Evolutionary conservation across 345 rosid species (phyloP), one percentile per base, ranked within the genome.

Genomic region (Salix udensis): DNA sequence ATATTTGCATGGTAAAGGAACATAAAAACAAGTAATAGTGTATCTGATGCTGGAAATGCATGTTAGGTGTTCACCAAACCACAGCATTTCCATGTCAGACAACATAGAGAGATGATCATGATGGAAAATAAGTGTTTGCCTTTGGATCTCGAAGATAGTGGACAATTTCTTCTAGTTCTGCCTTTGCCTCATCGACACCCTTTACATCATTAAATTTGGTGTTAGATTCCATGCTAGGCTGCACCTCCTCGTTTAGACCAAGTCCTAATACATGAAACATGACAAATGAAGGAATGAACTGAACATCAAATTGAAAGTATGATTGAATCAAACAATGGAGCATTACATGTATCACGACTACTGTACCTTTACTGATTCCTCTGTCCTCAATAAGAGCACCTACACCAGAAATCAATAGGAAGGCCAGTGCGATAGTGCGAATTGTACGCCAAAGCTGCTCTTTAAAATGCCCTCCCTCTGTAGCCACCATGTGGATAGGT

Each of bases 121-220:
- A 37, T 12, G 30, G 21, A 30, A 53, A 44, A 50, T 13, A 67
- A 50, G 76, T 60, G 75, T 65, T 75, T 75, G 91, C 99, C 92
- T 96, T 96, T 18, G 99, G 99, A 87, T 96, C 98, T 31, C 97
- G 91, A 30, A 96, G 97, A 84, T 94, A 96, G 82, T 92, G 97
- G 61, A 96, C 97, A 81, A 96, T 96, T 83, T 93, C 99, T 83
- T 94, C 98, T 52, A 94, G 85, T 88, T 96, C 98, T 30, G 96
- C 85, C 80, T 94, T 93, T 74, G 99, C 99, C 90, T 96, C 98
- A 84, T 94, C 98, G 82, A 96, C 97, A 69, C 98, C 98, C 80
- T 96, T 96, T 14, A 96, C 98, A 67, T 96, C 97, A 66, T 82
- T 88, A 79, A 96, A 96, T 84, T 93, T 96, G 73, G 99, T 93